Base-by-base conservation (phyloP, 768 basidiomycete genomes). In the Porpolomopsis calyptriformis region DNA sequence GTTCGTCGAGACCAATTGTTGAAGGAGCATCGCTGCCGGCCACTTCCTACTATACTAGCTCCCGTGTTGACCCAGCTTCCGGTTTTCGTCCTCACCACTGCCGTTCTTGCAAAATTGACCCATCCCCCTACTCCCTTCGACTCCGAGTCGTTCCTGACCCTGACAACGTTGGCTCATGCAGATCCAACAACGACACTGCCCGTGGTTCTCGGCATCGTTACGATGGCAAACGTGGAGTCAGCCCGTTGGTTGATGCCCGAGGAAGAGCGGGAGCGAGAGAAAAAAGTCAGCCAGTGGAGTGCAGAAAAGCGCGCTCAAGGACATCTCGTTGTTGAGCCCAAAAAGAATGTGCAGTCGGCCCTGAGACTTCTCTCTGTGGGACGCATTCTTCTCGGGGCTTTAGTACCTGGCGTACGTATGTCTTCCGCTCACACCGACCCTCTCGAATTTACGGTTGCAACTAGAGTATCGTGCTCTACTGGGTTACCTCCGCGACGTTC, bases 181-280 rank as follows among this genome's bases (percentile, higher is more conserved):
- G 87, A 90, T 58, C 72, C 82, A 23, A 85, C 85, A 0, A 73
- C 73, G 55, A 64, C 74, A 10, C 59, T 89, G 1, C 87, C 87
- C 2, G 77, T 89, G 42, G 63, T 74, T 2, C 67, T 88, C 18
- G 87, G 87, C 5, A 60, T 88, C 38, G 58, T 86, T 33, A 85
- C 83, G 8, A 69, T 89, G 67, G 82, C 81, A 2, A 88, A 87
- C 51, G 81, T 86, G 9, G 87, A 90, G 56, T 78, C 82, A 6
- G 74, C 78, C 27, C 74, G 74, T 33, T 87, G 83, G 85, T 73
- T 87, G 49, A 67, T 80, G 64, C 76, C 78, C 3, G 73, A 71
- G 12, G 76, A 77, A 51, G 70, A 68, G 31, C 70, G 74, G 55
- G 73, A 72, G 34, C 64, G 72, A 46, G 68, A 67, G 45, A 61